phyloP scores from a whole-genome alignment of 1,284 basidiomycete species.

The Leccinum griseonigrum region DNA sequence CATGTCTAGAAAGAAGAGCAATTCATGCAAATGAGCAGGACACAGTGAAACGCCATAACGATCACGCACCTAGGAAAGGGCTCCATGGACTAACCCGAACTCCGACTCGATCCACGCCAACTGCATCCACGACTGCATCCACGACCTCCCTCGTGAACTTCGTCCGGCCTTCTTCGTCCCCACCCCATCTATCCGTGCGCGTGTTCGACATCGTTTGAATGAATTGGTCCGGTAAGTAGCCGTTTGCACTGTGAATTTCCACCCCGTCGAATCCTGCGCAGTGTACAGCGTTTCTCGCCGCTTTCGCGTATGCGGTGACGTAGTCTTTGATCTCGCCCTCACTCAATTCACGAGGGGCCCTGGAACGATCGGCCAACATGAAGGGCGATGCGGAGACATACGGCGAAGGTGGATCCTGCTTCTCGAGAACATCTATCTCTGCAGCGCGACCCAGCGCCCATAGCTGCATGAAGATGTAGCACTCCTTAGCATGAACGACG shows the following conservation, averaged over 20 bases:
- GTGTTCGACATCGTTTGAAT: slow-evolving; percentile 32
- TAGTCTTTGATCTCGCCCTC: slow-evolving; percentile 30
- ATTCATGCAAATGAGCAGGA: background rate
- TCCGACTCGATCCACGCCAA: slow-evolving; percentile 42
- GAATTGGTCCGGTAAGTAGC: slow-evolving; percentile 18
- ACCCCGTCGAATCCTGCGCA: background rate
- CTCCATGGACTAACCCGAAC: slow-evolving; percentile 59
- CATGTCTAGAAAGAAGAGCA: background rate
- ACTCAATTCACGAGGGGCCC: slow-evolving; percentile 31
- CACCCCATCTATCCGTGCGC: slow-evolving; percentile 56
- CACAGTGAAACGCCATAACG: background rate
- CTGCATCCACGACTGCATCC: slow-evolving; percentile 29
- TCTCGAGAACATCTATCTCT: slow-evolving; percentile 22
- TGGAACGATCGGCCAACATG: slow-evolving; percentile 27
- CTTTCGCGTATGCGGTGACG: slow-evolving; percentile 18
- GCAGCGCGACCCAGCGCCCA: slow-evolving; percentile 6
- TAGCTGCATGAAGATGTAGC: slow-evolving; percentile 18
- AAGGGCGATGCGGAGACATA: slow-evolving; percentile 44
- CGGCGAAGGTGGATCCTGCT: slow-evolving; percentile 23
- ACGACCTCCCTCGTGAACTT: slow-evolving; percentile 48
- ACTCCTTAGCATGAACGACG: no score
- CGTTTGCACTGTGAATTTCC: slow-evolving; percentile 22
- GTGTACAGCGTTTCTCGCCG: slow-evolving; percentile 26
- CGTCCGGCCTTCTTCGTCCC: slow-evolving; percentile 48
- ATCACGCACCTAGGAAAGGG: slow-evolving; percentile 32